Evolutionary conservation across 805 yeast genomes (phyloP), one percentile per base, ranked within the genome.

Genomic region (Cyberlindnera bimundalis): DNA sequence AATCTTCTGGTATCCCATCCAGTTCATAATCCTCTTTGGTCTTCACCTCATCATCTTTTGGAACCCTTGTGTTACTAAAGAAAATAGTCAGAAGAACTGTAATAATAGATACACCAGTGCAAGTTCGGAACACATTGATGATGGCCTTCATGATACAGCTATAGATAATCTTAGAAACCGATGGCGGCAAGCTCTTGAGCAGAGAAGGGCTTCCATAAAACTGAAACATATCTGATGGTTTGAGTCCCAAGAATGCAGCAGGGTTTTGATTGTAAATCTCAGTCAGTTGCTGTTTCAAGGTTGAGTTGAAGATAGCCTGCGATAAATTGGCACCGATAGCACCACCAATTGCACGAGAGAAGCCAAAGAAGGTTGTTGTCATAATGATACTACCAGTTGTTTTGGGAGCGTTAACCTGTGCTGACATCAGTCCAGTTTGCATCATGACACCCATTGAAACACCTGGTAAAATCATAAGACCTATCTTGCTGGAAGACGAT

Each of bases 351-450:
- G 71, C 56, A 48, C 81, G 67, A 13, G 56, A 54, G 51, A 73
- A 73, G 46, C 67, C 65, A 42, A 72, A 40, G 36, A 68, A 61
- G 1, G 78, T 58, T 5, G 79, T 73, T 2, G 74, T 64, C 56
- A 75, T 53, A 34, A 77, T 72, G 6, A 66, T 63, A 3, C 72
- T 67, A 13, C 81, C 81, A 6, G 74, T 67, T 1, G 63, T 55
- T 44, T 74, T 71, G 25, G 82, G 79, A 10, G 78, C 76, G 17
- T 66, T 59, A 8, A 76, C 55, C 50, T 76, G 79, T 2, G 73
- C 64, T 13, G 43, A 34, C 29, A 64, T 45, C 28, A 33, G 6
- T n/a, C 37, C 37, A 17, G 29, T 17, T 25, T 33, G 37, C 37
- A 63, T 23, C 11, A 58, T 46, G 15, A 60, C 43, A 15, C 72